These are phyloP conservation scores for Talaromyces sp. DNA, from an alignment of 2,329 filamentous ascomycete species.

Conservation along the genomic window DNA sequence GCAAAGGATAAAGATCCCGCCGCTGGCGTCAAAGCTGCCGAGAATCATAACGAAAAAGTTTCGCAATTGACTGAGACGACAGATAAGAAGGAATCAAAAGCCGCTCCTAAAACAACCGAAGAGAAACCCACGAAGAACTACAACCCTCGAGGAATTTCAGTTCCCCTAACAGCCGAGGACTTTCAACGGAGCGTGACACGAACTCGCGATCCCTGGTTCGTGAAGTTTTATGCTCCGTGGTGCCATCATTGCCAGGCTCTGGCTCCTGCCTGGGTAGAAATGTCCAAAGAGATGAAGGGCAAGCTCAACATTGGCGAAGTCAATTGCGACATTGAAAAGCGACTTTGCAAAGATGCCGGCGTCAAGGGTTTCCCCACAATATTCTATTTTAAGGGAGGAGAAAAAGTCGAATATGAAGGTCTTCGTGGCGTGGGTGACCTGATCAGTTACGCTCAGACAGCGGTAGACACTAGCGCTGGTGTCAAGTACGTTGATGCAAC, in stretches of 20 bases:
- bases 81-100: background rate
- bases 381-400: constrained; percentile 84
- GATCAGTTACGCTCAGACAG: constrained; percentile 78
- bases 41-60: constrained; percentile 39
- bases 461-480: constrained; percentile 68
- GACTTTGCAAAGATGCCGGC: constrained; percentile 86
- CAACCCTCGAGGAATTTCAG: constrained; percentile 71
- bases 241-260: constrained; percentile 92
- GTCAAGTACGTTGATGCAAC: constrained; percentile 75
- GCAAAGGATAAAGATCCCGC: constrained; percentile 42
- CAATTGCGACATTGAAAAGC: constrained; percentile 80
- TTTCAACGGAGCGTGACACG: constrained; percentile 83
- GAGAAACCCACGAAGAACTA: constrained; percentile 52
- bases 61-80: constrained; percentile 18
- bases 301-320: constrained; percentile 91
- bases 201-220: constrained; percentile 89
- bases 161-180: constrained; percentile 71
- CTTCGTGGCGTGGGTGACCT: constrained; percentile 89
- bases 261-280: constrained; percentile 81
- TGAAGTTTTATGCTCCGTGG: constrained; percentile 99
- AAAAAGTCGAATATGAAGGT: constrained; percentile 88
- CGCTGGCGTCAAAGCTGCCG: constrained; percentile 34
- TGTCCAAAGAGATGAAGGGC: constrained; percentile 86
- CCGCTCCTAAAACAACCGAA: constrained; percentile 37
- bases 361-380: constrained; percentile 81